Evolutionary conservation across 176 grass and related monocot species (phyloP), one percentile per base, ranked within the genome.

Genomic region (Olyra latifolia): DNA sequence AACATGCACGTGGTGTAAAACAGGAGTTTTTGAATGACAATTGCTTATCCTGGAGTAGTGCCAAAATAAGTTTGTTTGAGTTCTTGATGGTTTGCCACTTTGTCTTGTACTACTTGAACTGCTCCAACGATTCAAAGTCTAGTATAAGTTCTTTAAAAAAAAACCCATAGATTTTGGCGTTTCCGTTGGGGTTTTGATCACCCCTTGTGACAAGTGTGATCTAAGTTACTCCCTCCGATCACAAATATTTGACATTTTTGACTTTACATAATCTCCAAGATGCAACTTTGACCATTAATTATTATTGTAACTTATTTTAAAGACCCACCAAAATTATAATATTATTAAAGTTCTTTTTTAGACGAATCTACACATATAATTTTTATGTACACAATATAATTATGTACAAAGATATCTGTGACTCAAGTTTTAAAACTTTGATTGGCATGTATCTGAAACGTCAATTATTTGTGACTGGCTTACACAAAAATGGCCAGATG

Each of bases 151-250:
- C 27, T 66, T 10, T 20, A 7, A 20, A 15, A 3, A 35, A 35
- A 35, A 35, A n/a, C n/a, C 32, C 32, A 8, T 19, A 50, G 9
- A 71, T 19, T 50, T 53, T 53, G 28, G 32, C 32, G 32, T 35
- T 35, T 35, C 32, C 28, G 68, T 13, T 50, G 80, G 43, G 32
- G 24, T 62, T 48, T 22, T 72, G 42, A 28, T 50, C 19, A 82
- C 29, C 39, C 79, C n/a, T 41, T 22, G 22, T 72, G 55, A 61
- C 67, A 79, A 83, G 30, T 55, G 64, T 58, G 64, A 80, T 69
- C 52, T 56, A 9, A 58, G 64, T 52, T 17, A n/a, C 32, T 35
- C 32, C 32, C 32, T 35, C 32, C 32, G 1, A 4, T 35, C 32
- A 35, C 32, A 35, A 35, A 35, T 35, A 35, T 35, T 35, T 35